Percentiles rank a stretch among this genome's conserved stretches.
Conservation (phyloP, 2,329 filamentous ascomycete genomes). For the Fusarium xylarioides region DNA sequence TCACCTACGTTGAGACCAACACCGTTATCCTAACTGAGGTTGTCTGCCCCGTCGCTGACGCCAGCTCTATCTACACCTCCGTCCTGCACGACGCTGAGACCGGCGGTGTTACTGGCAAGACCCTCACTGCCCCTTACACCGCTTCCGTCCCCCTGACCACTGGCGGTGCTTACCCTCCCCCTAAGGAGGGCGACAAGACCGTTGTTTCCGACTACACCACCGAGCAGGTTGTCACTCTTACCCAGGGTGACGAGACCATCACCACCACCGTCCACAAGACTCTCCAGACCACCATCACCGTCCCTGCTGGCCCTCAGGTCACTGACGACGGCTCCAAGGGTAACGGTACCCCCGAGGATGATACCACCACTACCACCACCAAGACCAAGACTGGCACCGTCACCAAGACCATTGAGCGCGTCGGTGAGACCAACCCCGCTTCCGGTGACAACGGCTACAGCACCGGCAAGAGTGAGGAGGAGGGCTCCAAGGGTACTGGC, state of each 20-base stretch:
- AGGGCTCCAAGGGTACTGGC: slow-evolving; percentile 22
- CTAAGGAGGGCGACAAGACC: slow-evolving; percentile 28
- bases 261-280: slow-evolving; percentile 56
- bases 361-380: slow-evolving; percentile 51
- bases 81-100: slow-evolving; percentile 49
- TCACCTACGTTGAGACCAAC: slow-evolving; percentile 49
- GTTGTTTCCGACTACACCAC: slow-evolving; percentile 44
- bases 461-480: slow-evolving; percentile 14
- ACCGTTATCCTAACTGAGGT: slow-evolving; percentile 52
- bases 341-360: slow-evolving; percentile 38
- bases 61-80: slow-evolving; percentile 52
- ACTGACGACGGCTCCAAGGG: slow-evolving; percentile 33
- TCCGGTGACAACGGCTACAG: slow-evolving; percentile 31
- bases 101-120: slow-evolving; percentile 49
- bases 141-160: slow-evolving; percentile 40
- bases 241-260: slow-evolving; percentile 50
- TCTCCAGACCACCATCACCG: slow-evolving; percentile 50
- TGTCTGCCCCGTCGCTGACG: slow-evolving; percentile 58
- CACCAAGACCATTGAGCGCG: slow-evolving; percentile 47
- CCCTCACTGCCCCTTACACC: slow-evolving; percentile 36
- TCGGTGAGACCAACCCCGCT: slow-evolving; percentile 36
- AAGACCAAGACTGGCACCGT: slow-evolving; percentile 49
- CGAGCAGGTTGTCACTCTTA: slow-evolving; percentile 49
- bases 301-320: slow-evolving; percentile 34
- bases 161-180: slow-evolving; percentile 49